Percentiles rank a stretch among this genome's conserved stretches.
These are phyloP conservation scores for Apiotrichum domesticum DNA, from an alignment of 1,284 basidiomycete genomes.

Conservation along the genomic window DNA sequence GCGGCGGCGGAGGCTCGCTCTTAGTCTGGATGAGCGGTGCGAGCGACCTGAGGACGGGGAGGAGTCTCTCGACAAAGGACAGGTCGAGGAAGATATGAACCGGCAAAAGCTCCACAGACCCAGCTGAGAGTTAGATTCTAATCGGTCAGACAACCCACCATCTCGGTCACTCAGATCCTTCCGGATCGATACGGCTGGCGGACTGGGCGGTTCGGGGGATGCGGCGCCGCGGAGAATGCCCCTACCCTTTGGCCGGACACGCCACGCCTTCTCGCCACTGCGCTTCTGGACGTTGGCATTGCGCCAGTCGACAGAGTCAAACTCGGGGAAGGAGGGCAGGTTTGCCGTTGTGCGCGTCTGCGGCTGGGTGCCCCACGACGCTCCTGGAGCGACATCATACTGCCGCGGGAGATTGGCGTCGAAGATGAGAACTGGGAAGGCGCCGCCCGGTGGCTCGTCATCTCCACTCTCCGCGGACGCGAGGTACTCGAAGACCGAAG, in stretches of 20 bases:
- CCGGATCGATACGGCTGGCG: conserved; percentile 20
- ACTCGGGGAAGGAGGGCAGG: conserved; percentile 29
- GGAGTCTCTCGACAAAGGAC: conserved; percentile 49
- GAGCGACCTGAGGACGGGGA: conserved; percentile 32
- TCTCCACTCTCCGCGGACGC: conserved; percentile 14
- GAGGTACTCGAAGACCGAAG: conserved; percentile 38
- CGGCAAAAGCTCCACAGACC: conserved; percentile 49
- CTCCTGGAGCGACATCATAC: conserved; percentile 29
- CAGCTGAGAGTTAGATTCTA: conserved; percentile 19
- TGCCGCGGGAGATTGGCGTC: conserved; percentile 39
- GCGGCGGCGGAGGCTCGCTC: conserved; percentile 1
- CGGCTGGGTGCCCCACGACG: conserved; percentile 13
- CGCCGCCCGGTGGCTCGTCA: conserved; percentile 32
- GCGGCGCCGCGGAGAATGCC: conserved; percentile 28
- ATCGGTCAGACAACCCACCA: conserved; percentile 15
- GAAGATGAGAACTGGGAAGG: conserved; percentile 43
- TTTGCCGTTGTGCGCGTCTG: conserved; percentile 6
- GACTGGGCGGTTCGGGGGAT: conserved; percentile 9
- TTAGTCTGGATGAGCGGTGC: conserved; percentile 25
- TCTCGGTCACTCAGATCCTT: conserved; percentile 14
- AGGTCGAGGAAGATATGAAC: conserved; percentile 70
- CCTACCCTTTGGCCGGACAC: conserved; percentile 27
- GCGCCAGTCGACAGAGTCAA: conserved; percentile 43
- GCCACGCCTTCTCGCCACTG: conserved; percentile 38
- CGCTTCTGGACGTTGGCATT: conserved; percentile 29